Evolutionary conservation across 805 yeast genomes (phyloP), one percentile per base, ranked within the genome.

Genomic region (Wickerhamiella kurtzmanii): DNA sequence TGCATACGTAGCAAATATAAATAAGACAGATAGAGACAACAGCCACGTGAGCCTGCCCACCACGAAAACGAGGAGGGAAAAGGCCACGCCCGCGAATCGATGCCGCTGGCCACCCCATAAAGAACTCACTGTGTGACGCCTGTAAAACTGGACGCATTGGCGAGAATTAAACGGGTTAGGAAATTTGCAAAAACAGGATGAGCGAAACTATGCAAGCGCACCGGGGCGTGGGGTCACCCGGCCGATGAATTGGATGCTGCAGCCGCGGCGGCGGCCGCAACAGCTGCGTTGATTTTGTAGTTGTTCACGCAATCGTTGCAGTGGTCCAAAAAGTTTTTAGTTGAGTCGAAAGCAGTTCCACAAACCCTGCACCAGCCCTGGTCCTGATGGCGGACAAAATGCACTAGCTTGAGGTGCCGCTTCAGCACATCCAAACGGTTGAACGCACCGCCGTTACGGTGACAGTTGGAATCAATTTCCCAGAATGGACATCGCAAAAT

Each of bases 361-460:
- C 92, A 82, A 11, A 75, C 66, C 22, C 81, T 63, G 62, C 92
- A 82, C 71, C 76, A 74, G 13, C 89, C 89, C 2, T 77, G 69
- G 46, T 76, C 83, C 22, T 71, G 71, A 47, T 69, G 59, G 60
- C 56, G 61, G 28, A 75, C 77, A 58, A 71, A 79, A 62, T 82
- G 92, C 39, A 82, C 85, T 37, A 82, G 67, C 45, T 75, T 69
- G 47, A 82, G 64, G 61, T 82, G 92, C 41, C 92, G 69, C 53
- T 82, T 82, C 52, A 82, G 65, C 25, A 82, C 88, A 57, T 82
- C 92, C 50, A 80, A 63, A 41, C 92, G 68, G 55, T 76, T 77
- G 63, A 82, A 82, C 0, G 84, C 74, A 15, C 89, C 88, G 18
- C 82, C 84, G 53, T 80, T 80, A 47, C 82, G 69, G 60, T 82